Evolutionary conservation across 768 basidiomycete genomes (phyloP), one percentile per base, ranked within the genome.

Genomic region (Amanita rubescens): DNA sequence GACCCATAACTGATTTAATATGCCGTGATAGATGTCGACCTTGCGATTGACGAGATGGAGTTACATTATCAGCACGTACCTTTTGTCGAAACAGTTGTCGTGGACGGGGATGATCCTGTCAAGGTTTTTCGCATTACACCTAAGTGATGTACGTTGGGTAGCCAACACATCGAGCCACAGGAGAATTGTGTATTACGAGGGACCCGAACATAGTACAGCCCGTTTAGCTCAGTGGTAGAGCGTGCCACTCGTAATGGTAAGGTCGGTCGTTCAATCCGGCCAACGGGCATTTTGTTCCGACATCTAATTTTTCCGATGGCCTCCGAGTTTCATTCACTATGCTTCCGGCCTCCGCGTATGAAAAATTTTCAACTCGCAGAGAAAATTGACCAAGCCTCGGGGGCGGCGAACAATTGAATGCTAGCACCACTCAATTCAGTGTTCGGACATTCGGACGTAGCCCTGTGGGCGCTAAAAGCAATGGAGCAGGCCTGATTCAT

Each of bases 141-240:
- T 6, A 33, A 33, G 5, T 12, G 12, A 33, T 33, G 32, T 6
- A 33, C 32, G 15, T 42, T 42, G 39, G 39, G 20, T n/a, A n/a
- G n/a, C n/a, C n/a, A n/a, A n/a, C n/a, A 25, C 19, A 32, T 30
- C n/a, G 44, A 46, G 22, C 9, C 3, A 41, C 11, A 8, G 22
- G 5, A 32, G 30, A 4, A 30, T 46, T 27, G 30, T 34, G 35
- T 27, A 43, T 32, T 7, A 15, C 43, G 20, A 15, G 19, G 47
- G n/a, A 10, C 51, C 19, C 9, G 2, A 20, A 12, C 14, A 25
- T 32, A n/a, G 27, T 10, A 44, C 24, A 24, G 75, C 75, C 75
- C 73, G 71, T 64, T 76, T 77, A 76, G 76, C 75, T 77, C 76
- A 78, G 76, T 75, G 75, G 76, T 75, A 78, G 76, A 77, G 76